phyloP scores from a whole-genome alignment of 805 yeast species.

The Metschnikowia picachoensis region DNA sequence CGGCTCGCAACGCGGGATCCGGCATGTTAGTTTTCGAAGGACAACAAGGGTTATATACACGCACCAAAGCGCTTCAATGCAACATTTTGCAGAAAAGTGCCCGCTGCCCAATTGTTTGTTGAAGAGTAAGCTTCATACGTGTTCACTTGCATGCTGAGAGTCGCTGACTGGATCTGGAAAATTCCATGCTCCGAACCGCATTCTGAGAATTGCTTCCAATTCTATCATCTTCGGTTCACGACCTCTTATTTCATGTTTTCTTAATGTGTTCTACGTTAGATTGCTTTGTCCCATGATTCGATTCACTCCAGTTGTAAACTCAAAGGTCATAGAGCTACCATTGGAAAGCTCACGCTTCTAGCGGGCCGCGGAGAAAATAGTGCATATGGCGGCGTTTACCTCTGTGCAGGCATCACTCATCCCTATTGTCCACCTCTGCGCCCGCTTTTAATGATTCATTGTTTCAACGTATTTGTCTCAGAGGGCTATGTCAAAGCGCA shows the following conservation, averaged over 20 bases:
- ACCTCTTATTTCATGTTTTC: no score
- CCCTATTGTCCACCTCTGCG: background rate
- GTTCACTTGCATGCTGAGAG: background rate
- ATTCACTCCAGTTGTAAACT: no score
- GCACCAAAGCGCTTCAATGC: background rate
- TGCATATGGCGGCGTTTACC: background rate
- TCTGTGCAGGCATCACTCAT: background rate
- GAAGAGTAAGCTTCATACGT: background rate
- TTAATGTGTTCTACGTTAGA: no score
- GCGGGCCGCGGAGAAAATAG: no score
- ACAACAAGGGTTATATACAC: background rate
- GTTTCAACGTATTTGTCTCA: background rate
- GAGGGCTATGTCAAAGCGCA: constrained; percentile 1
- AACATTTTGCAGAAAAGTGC: background rate
- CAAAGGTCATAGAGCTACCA: no score
- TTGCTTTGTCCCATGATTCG: no score
- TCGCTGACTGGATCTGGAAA: no score
- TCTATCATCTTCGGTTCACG: no score
- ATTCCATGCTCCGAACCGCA: no score
- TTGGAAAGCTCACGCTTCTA: no score
- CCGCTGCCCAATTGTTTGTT: background rate
- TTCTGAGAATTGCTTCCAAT: no score
- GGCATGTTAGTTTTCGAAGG: background rate
- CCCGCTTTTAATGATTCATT: background rate
- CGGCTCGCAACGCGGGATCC: background rate